Base-by-base conservation (phyloP, 768 basidiomycete species). In the Tephrocybe sp. region DNA sequence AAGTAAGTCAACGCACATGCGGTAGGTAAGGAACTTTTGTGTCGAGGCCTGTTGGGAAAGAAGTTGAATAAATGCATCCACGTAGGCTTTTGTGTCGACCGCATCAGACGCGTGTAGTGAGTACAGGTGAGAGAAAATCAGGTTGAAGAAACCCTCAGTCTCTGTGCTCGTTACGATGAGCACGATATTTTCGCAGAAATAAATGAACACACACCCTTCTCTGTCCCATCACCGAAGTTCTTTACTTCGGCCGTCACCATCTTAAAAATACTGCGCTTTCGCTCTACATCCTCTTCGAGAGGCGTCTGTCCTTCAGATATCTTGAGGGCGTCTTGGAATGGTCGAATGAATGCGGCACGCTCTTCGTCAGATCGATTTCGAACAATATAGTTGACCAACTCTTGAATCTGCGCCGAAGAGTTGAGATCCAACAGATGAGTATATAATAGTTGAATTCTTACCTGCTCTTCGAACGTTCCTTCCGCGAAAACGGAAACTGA, bases 381-480 rank as follows among this genome's bases (percentile, higher is more conserved):
- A 25, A 82, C 77, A 56, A 90, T 70, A 64, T 91, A 94, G 61
- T 80, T 78, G 39, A 90, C 79, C 30, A 93, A 72, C 61, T 93
- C 91, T 61, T 80, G 78, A 61, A 91, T 79, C 87, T 94, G 65
- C 22, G 18, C 43, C 40, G 54, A 43, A 49, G 30, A 27, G 42
- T 47, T 31, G 21, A 43, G 34, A 27, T 34, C 19, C 25, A 13
- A 44, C 11, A 37, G 19, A 43, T 24, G 13, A 5, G 19, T 27
- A n/a, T 25, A 31, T 6, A n/a, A 27, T 16, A 25, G 29, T 19
- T 42, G 40, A 21, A 25, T 29, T 25, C 58, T 57, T 64, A 88
- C 89, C 81, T 91, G 88, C 66, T 94, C 91, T 64, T 87, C 84
- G 58, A 88, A 92, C 1, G 90, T 91, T 43, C 91, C 91, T 69